Base-by-base conservation (phyloP, 352 stramenopile species). In the Phytophthora cajani region DNA sequence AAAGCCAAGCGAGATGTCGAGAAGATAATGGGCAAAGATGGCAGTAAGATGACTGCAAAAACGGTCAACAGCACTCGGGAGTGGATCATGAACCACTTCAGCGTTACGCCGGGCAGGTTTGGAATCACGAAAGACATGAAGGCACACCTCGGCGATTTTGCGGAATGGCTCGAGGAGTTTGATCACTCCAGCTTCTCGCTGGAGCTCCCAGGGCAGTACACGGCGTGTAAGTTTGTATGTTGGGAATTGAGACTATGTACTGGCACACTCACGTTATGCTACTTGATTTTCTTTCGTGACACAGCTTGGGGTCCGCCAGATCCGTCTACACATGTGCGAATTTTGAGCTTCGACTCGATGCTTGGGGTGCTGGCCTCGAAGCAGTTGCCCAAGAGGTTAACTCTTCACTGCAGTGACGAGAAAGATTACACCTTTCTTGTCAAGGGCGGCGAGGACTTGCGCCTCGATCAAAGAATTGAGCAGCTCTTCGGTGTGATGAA, bases 401-500 rank as follows among this genome's bases (percentile, higher is more conserved):
- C 80, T 8, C 67, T 96, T n/a, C 85, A 91, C 56, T 90, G 88
- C 57, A 95, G 83, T 60, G 85, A 96, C 67, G 87, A 94, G 53
- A 82, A 80, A 38, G 82, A 93, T 53, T 91, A 96, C 67, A 92
- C 87, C 5, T 97, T 95, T 49, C 77, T 96, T 8, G 88, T 98
- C 2, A 98, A 98, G 67, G 92, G 91, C 25, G 93, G 92, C 2
- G 93, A 98, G 76, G 93, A 98, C 55, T 69, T 98, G 58, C 88
- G 93, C 6, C 80, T 97, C 58, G 93, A 98, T 70, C 86, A 97
- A 64, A 88, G 93, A 55, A 97, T 98, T 56, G 89, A 98, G 64
- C 91, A 97, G 63, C 72, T 98, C 4, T 98, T 98, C 75, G 85
- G 86, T 21, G 83, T 97, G 23, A 97, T 98, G 88, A 98, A 98